A percentile compares a stretch with the other conserved stretches of the same genome.
These are phyloP conservation scores for Babesia ovata DNA, from an alignment of 169 alveolate genomes.

Conservation along the genomic window DNA sequence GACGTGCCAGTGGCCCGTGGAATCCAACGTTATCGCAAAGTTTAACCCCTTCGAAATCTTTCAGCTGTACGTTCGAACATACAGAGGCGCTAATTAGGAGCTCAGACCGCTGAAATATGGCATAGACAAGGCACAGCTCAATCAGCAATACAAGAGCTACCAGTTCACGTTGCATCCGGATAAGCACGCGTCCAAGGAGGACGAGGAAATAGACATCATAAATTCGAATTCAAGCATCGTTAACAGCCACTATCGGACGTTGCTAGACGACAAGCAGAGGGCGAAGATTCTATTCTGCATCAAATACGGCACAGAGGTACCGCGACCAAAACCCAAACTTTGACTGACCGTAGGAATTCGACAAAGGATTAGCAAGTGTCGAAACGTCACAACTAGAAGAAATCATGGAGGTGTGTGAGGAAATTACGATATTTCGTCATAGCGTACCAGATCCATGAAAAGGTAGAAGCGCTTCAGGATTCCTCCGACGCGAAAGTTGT, in stretches of 20 bases:
- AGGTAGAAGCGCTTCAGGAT: conserved; percentile 20
- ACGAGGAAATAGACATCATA: conserved; percentile 48
- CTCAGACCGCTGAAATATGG: conserved; percentile 20
- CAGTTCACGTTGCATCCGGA: conserved; percentile 64
- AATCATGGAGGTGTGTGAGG: conserved; percentile 53
- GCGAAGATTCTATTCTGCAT: conserved; percentile 39
- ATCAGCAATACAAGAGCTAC: conserved; percentile 31
- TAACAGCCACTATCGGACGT: conserved; percentile 21
- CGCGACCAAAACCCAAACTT: neutral
- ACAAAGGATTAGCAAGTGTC: conserved; percentile 8
- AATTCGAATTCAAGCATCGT: conserved; percentile 48
- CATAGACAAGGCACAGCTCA: conserved; percentile 47
- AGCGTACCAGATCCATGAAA: conserved; percentile 36
- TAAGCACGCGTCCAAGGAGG: conserved; percentile 15
- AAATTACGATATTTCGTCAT: neutral
- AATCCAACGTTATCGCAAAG: conserved; percentile 14
- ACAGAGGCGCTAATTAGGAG: no score
- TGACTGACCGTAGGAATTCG: conserved; percentile 11
- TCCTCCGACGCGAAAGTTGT: conserved; percentile 5
- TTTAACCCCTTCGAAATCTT: conserved; percentile 32
- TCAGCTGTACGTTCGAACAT: conserved; percentile 32
- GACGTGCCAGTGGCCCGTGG: conserved; percentile 64
- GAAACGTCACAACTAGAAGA: conserved; percentile 23
- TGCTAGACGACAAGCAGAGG: conserved; percentile 59
- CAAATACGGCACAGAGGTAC: conserved; percentile 57